Percentiles rank a stretch among this genome's conserved stretches.
Conservation (phyloP, 768 basidiomycete genomes). For the Russula vinacea region DNA sequence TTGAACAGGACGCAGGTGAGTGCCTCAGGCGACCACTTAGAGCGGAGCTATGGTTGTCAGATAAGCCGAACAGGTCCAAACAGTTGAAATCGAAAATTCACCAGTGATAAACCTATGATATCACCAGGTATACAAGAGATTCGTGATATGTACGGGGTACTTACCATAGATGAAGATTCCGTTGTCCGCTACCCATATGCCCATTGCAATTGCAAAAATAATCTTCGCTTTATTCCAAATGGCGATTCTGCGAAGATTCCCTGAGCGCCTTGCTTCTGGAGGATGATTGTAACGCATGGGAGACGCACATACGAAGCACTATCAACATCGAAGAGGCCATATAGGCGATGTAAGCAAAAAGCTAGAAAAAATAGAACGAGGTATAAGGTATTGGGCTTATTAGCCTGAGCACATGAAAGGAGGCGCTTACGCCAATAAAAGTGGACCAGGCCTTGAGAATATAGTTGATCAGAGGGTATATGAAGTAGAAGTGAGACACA, state of each 20-base stretch:
- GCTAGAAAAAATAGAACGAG: not conserved
- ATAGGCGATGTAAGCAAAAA: not conserved
- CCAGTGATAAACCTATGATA: not conserved
- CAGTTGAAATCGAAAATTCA: not conserved
- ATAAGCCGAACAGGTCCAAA: not conserved
- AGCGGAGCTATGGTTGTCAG: not conserved
- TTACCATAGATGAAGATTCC: not conserved
- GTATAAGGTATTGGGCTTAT: too few relatives aligned
- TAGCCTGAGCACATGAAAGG: not conserved
- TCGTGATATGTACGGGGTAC: not conserved
- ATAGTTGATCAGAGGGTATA: not conserved
- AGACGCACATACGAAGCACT: conserved; percentile 15
- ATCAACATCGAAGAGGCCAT: not conserved
- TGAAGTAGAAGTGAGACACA: not conserved
- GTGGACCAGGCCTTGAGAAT: not conserved
- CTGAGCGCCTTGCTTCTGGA: not conserved
- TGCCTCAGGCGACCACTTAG: not conserved
- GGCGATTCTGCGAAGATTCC: not conserved
- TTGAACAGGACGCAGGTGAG: not conserved
- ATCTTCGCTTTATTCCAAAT: conserved; percentile 8
- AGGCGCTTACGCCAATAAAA: not conserved
- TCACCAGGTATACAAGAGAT: not conserved
- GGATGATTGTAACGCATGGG: too few relatives aligned
- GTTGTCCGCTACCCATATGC: not conserved
- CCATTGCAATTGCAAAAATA: not conserved